These are phyloP conservation scores for Apiospora arundinis DNA, from an alignment of 2,329 filamentous ascomycete species.

Conservation along the genomic window DNA sequence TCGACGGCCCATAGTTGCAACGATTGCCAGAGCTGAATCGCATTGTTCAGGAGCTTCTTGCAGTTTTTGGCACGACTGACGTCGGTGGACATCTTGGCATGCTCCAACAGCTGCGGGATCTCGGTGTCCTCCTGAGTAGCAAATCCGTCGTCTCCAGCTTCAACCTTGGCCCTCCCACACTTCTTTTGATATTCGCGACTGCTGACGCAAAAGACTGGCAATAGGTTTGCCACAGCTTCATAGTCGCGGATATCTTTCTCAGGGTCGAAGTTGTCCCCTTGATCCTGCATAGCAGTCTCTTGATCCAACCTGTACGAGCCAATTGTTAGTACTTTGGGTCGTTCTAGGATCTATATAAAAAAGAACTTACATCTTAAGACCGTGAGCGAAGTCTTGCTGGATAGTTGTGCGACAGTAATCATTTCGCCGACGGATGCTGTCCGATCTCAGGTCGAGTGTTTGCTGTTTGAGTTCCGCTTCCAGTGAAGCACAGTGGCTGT, in stretches of 20 bases:
- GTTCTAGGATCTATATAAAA: background rate
- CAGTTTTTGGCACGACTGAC: slow-evolving; percentile 44
- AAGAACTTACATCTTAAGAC: background rate
- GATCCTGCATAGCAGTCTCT: slow-evolving; percentile 55
- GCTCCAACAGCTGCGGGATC: slow-evolving; percentile 61
- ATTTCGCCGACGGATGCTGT: background rate
- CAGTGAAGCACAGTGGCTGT: background rate
- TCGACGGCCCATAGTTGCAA: slow-evolving; percentile 41
- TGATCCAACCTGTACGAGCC: slow-evolving; percentile 53
- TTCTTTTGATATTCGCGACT: slow-evolving; percentile 68
- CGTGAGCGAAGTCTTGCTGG: background rate
- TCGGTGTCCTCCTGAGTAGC: background rate
- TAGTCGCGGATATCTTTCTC: slow-evolving; percentile 57
- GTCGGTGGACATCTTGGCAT: slow-evolving; percentile 65
- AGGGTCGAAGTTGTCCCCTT: slow-evolving; percentile 60
- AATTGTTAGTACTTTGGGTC: background rate
- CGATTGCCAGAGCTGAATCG: slow-evolving; percentile 50
- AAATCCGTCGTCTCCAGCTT: slow-evolving; percentile 44
- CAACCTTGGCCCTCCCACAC: slow-evolving; percentile 53
- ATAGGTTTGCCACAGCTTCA: slow-evolving; percentile 56
- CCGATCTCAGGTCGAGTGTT: background rate
- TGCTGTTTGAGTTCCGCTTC: background rate
- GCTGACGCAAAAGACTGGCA: slow-evolving; percentile 71
- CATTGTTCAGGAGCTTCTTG: slow-evolving; percentile 55
- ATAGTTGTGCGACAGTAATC: background rate